Percentiles rank a stretch among this genome's conserved stretches.
Evolutionary conservation across 257 asterid species (phyloP).

Genomic region (Solanum ahanhuiri): DNA sequence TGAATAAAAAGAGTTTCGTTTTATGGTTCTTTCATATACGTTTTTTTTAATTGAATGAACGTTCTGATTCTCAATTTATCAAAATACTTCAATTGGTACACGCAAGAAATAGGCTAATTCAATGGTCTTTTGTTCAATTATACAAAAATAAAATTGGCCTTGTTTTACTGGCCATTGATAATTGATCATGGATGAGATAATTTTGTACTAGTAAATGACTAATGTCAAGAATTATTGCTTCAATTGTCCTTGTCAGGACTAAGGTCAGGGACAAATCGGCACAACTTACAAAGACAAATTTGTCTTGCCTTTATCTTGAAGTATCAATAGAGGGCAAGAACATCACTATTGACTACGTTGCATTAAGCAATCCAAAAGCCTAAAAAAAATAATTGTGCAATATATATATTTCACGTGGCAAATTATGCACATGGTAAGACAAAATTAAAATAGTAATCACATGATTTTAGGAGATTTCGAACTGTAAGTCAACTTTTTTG

Average conservation of each 20-base stretch:
- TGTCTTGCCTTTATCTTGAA: background rate
- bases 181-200: background rate
- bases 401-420: background rate
- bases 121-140: no score
- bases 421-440: background rate
- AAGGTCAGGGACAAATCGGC: background rate
- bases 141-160: background rate
- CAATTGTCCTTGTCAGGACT: background rate
- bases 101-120: no score
- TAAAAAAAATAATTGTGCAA: background rate
- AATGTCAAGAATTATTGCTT: background rate
- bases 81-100: no score
- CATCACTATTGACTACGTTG: background rate
- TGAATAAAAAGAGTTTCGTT: no score
- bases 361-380: background rate
- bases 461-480: background rate
- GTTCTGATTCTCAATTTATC: no score
- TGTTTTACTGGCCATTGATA: background rate
- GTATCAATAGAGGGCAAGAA: background rate
- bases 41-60: no score
- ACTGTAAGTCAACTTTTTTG: background rate
- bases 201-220: background rate
- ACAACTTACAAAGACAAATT: background rate
- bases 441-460: background rate
- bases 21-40: no score